A percentile compares a stretch with the other conserved stretches of the same genome.
These are phyloP conservation scores for Candida berthetii DNA, from an alignment of 805 yeast species.

Conservation along the genomic window DNA sequence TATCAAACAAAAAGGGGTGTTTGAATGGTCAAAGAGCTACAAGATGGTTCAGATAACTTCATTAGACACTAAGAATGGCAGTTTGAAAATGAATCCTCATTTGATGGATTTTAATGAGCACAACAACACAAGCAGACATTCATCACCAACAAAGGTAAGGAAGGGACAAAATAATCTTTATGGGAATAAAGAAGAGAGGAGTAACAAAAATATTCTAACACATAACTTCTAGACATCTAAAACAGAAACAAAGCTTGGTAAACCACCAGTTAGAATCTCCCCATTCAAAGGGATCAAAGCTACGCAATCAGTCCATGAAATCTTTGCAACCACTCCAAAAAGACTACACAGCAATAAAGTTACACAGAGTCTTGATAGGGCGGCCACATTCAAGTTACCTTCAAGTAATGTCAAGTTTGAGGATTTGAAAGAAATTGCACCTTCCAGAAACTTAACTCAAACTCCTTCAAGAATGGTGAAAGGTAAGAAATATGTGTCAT, in stretches of 20 bases:
- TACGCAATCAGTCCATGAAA: slow-evolving; percentile 7
- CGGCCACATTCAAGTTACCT: slow-evolving; percentile 3
- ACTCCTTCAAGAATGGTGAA: slow-evolving; percentile 22
- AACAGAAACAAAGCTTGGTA: not conserved
- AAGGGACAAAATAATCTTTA: no score
- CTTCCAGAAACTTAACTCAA: slow-evolving; percentile 14
- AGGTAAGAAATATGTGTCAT: slow-evolving; percentile 12
- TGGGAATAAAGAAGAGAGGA: no score
- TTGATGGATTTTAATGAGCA: no score
- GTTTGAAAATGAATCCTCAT: no score
- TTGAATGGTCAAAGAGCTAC: no score
- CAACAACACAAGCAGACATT: no score
- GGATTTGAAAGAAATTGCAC: slow-evolving; percentile 21
- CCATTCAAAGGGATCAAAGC: slow-evolving; percentile 18
- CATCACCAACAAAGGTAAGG: no score
- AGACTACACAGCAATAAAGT: slow-evolving; percentile 12
- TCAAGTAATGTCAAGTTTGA: slow-evolving; percentile 18
- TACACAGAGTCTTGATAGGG: slow-evolving; percentile 25
- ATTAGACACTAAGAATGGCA: no score
- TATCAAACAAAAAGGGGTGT: no score
- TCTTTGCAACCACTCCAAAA: slow-evolving; percentile 23
- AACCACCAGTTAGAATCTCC: slow-evolving; percentile 17
- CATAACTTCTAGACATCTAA: no score
- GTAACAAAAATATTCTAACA: no score
- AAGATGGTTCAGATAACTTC: no score